Evolutionary conservation across 2,329 filamentous ascomycete genomes (phyloP), one percentile per base, ranked within the genome.

Genomic region (Aureobasidium leucospermi): DNA sequence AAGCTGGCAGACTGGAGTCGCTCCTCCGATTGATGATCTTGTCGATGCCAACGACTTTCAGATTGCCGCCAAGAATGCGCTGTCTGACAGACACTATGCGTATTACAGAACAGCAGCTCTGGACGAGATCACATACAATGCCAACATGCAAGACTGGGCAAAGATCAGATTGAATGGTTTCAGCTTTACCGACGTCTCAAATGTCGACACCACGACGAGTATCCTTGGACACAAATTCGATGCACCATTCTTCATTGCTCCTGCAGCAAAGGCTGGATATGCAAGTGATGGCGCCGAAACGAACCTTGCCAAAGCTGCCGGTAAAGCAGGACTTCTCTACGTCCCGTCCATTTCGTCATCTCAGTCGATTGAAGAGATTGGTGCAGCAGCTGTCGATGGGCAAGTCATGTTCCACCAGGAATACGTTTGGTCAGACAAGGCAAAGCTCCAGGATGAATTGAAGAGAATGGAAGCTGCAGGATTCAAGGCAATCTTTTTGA

Each of bases 201-300:
- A 65, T 28, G 38, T 63, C 52, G 65, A 66, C 41, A 60, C 65
- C 28, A 66, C 63, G 31, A 96, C 92, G 28, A 96, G 87, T 2
- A 96, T 97, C 89, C 86, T 97, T 10, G 92, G 91, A 64, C 85
- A 87, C 43, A 89, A 88, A 69, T 84, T 85, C 63, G 83, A 86
- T 62, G 87, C 93, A 47, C 93, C 93, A 23, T 94, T 96, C 76
- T 97, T 96, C 76, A 87, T 96, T 38, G 96, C 93, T 1, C 93
- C 93, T 43, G 96, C 93, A 11, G 93, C 93, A 0, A 82, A 96
- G 8, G 93, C 92, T 66, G 96, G 96, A 75, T 85, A 96, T 9
- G 93, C 93, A 60, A 81, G 96, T 70, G 86, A 86, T 0, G 92
- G 96, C 73, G 66, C 65, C 10, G 80, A 83, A 69, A 64, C 75